Percentiles rank a stretch among this genome's conserved stretches.
Evolutionary conservation across 257 asterid species (phyloP).

Genomic region (Penstemon barbatus): DNA sequence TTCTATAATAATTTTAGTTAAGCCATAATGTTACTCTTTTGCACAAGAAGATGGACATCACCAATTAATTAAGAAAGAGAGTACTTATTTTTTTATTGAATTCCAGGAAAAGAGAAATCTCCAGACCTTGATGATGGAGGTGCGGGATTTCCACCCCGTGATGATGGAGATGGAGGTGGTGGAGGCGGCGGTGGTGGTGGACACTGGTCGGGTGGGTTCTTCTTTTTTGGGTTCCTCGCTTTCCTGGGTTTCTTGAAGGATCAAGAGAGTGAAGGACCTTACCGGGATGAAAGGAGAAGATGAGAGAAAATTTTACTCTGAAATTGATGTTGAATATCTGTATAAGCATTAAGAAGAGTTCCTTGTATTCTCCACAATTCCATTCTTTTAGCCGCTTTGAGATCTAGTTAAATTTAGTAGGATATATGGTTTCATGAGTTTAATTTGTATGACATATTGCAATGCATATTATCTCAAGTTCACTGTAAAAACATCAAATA

Average conservation of each 20-base stretch:
- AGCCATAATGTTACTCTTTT: neutral
- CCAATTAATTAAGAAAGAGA: neutral
- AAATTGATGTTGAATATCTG: too few relatives aligned
- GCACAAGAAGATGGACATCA: neutral
- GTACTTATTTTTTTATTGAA: neutral
- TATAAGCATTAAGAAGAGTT: too few relatives aligned
- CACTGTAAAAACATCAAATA: too few relatives aligned
- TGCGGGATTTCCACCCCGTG: conserved; percentile 81
- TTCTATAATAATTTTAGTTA: neutral
- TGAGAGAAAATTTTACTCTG: conserved; percentile 14
- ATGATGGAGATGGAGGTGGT: conserved; percentile 82
- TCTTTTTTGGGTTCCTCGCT: conserved; percentile 76
- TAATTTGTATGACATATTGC: too few relatives aligned
- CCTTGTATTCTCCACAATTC: too few relatives aligned
- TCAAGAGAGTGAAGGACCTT: conserved; percentile 62
- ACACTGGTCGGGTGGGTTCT: conserved; percentile 84
- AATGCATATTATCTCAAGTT: too few relatives aligned
- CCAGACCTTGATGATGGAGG: conserved; percentile 97
- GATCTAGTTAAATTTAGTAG: too few relatives aligned
- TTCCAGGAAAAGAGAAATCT: conserved; percentile 78
- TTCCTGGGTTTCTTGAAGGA: conserved; percentile 69
- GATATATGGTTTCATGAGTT: too few relatives aligned
- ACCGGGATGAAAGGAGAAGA: conserved; percentile 49
- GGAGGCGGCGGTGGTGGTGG: conserved; percentile 92
- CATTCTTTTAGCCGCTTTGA: too few relatives aligned